phyloP scores from a whole-genome alignment of 2,329 filamentous ascomycete genomes.

The Coniella lustricola region DNA sequence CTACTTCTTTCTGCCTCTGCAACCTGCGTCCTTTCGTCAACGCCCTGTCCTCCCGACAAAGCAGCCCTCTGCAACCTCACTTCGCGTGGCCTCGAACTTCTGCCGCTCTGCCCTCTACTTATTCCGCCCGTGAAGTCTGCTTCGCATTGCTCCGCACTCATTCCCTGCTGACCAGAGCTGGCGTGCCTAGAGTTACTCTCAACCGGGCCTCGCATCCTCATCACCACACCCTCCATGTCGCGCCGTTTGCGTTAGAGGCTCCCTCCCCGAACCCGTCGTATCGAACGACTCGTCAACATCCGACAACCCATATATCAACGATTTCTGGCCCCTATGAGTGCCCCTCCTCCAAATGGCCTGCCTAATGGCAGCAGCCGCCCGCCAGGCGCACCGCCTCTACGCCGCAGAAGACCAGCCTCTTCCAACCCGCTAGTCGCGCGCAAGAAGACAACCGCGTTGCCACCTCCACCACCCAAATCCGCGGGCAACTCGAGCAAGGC shows the following conservation, averaged over 20 bases:
- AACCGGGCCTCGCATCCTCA: not conserved
- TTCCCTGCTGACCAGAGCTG: too few relatives aligned
- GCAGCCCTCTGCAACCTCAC: too few relatives aligned
- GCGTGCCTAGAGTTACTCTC: not conserved
- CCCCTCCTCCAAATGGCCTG: slow-evolving; percentile 30
- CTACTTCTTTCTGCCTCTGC: too few relatives aligned
- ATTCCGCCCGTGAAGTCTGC: too few relatives aligned
- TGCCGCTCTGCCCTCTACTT: too few relatives aligned
- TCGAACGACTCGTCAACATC: not conserved
- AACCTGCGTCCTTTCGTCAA: too few relatives aligned
- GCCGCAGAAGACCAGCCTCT: slow-evolving; percentile 38
- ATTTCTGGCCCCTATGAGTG: slow-evolving; percentile 34
- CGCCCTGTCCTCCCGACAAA: too few relatives aligned
- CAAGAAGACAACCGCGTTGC: slow-evolving; percentile 40
- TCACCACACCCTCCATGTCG: not conserved
- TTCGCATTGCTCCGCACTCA: too few relatives aligned
- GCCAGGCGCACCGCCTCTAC: slow-evolving; percentile 29
- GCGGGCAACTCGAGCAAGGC: slow-evolving; percentile 19
- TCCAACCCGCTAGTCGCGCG: slow-evolving; percentile 59
- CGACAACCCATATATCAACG: not conserved
- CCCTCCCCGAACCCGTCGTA: not conserved
- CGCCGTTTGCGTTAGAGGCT: not conserved
- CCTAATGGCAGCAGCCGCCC: slow-evolving; percentile 20
- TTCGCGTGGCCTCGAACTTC: too few relatives aligned
- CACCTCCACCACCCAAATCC: slow-evolving; percentile 24